phyloP scores from a whole-genome alignment of 345 rosid species.

The Carallia pectinifolia region DNA sequence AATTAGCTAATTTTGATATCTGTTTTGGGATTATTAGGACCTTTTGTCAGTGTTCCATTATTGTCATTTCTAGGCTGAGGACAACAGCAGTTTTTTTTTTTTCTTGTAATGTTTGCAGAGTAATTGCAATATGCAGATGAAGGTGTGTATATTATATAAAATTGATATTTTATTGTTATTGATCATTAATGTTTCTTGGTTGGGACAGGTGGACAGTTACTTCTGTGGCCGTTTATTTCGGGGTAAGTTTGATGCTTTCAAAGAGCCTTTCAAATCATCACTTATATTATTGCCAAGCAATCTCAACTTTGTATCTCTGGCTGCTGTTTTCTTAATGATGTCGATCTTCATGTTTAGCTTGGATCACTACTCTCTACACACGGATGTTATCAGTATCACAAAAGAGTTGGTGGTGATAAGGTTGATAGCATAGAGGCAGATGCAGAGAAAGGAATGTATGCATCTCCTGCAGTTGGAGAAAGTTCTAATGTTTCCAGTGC shows the following conservation, averaged over 20 bases:
- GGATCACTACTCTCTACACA: slow-evolving; percentile 67
- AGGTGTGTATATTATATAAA: too few relatives aligned
- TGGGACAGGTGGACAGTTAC: slow-evolving; percentile 86
- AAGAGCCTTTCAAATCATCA: neutral
- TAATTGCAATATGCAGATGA: too few relatives aligned
- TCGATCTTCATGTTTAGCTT: slow-evolving; percentile 41
- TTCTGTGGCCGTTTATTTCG: slow-evolving; percentile 70
- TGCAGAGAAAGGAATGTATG: slow-evolving; percentile 53
- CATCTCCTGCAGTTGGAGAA: slow-evolving; percentile 16
- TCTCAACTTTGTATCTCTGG: neutral
- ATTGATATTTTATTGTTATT: neutral
- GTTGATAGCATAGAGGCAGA: slow-evolving; percentile 68
- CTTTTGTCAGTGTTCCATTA: too few relatives aligned
- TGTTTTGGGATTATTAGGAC: too few relatives aligned
- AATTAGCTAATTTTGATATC: too few relatives aligned
- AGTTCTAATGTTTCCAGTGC: slow-evolving; percentile 21
- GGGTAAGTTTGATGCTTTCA: slow-evolving; percentile 46
- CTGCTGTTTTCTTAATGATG: neutral
- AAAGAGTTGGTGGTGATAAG: slow-evolving; percentile 58
- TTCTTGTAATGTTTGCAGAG: too few relatives aligned
- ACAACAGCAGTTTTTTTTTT: too few relatives aligned
- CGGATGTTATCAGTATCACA: slow-evolving; percentile 74
- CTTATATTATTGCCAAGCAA: neutral
- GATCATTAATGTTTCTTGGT: slow-evolving; percentile 18
- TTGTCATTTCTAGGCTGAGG: too few relatives aligned